phyloP scores from a whole-genome alignment of 306 rosid species.

The Nissolia schottii region DNA sequence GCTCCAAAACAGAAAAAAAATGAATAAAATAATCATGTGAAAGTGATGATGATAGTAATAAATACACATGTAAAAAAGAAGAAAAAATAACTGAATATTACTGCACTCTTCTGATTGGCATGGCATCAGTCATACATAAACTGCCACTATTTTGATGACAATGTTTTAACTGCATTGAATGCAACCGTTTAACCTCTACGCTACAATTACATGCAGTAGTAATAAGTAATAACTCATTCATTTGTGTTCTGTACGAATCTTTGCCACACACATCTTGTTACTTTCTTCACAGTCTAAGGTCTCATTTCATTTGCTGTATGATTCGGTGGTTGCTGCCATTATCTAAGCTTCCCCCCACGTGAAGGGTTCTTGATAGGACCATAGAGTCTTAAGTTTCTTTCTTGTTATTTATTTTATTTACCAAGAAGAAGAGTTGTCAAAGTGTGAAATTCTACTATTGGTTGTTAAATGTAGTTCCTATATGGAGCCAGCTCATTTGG shows the following conservation, averaged over 20 bases:
- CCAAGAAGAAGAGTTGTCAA: background rate
- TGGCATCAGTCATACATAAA: background rate
- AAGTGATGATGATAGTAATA: background rate
- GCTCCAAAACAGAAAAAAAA: no score
- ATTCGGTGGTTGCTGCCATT: background rate
- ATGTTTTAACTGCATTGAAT: background rate
- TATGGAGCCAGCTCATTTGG: background rate
- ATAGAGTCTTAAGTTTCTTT: background rate
- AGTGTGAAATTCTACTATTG: background rate
- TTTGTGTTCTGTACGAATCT: background rate
- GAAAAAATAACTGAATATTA: background rate
- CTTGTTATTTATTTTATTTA: background rate
- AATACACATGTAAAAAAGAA: background rate
- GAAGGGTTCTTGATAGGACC: background rate
- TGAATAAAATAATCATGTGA: background rate
- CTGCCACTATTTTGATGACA: background rate
- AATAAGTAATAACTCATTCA: background rate
- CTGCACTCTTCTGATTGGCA: background rate
- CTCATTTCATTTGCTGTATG: background rate
- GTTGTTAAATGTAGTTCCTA: background rate
- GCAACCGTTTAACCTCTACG: background rate
- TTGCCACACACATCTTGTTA: background rate
- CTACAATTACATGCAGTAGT: background rate
- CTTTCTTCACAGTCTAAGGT: background rate
- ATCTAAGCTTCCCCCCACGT: background rate